phyloP scores from a whole-genome alignment of 371 early-diverging fungal genomes.

The Mortierella sp. region DNA sequence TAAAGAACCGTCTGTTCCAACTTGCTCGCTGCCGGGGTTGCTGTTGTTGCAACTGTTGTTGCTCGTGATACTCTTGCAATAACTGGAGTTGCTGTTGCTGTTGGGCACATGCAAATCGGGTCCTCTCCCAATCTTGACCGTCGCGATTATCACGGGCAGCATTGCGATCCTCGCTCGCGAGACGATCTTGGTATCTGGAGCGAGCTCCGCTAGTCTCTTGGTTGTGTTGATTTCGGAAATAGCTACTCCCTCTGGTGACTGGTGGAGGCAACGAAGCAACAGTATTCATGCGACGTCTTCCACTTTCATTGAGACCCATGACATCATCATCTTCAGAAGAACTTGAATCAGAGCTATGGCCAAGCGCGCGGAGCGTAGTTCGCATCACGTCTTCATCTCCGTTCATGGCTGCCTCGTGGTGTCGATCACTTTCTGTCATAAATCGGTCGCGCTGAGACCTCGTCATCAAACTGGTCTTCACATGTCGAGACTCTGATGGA shows the following conservation, averaged over 20 bases:
- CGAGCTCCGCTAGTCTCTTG: conserved; percentile 6
- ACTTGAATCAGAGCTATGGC: conserved; percentile 28
- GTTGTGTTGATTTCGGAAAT: not conserved
- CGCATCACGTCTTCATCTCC: conserved; percentile 21
- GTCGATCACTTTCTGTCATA: conserved; percentile 8
- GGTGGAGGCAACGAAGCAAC: not conserved
- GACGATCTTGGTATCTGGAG: not conserved
- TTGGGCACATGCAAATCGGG: conserved; percentile 18
- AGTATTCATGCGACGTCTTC: not conserved
- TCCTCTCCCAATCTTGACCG: conserved; percentile 9
- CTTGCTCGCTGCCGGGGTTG: conserved; percentile 18
- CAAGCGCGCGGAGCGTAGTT: conserved; percentile 28
- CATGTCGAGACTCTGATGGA: not conserved
- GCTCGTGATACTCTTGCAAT: conserved; percentile 9
- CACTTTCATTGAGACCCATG: not conserved
- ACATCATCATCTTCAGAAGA: conserved; percentile 4
- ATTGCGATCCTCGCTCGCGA: not conserved
- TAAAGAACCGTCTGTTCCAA: conserved; percentile 22
- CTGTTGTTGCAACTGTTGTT: conserved; percentile 6
- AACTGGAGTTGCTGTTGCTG: conserved; percentile 14
- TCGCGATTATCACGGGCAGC: not conserved
- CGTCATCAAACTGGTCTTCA: conserved; percentile 11
- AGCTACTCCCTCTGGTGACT: not conserved
- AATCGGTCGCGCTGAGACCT: conserved; percentile 5
- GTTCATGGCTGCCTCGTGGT: not conserved